Evolutionary conservation across 257 asterid genomes (phyloP), one percentile per base, ranked within the genome.

Genomic region (Penstemon newberryi): DNA sequence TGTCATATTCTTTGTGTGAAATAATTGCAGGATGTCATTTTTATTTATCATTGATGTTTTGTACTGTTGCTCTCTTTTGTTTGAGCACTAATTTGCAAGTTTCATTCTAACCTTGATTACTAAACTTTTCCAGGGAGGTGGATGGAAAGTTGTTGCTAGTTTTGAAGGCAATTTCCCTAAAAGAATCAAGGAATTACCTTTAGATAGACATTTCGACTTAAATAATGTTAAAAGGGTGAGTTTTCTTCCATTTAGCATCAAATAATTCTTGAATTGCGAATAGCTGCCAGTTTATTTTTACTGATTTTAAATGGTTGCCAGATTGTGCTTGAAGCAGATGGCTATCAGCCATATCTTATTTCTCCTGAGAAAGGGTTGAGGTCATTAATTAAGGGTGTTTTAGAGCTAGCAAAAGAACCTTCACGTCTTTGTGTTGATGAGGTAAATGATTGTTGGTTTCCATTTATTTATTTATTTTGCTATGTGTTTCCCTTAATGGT

Each of bases 251-350:
- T 61, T 64, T 33, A 45, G 13, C 50, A 51, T 43, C 62, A 53
- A 15, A 10, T 56, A 50, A 63, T 7, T 63, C 40, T 40, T 56
- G 7, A 36, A 43, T 44, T 57, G 37, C 63, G 69, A 39, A 54
- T 52, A 25, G 47, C 40, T 60, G 51, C 51, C 69, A 50, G 33
- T 65, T 46, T 25, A 43, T 70, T 33, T 69, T 69, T 86, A 69
- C 78, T 70, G 64, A 62, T 47, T 77, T 70, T 19, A 66, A 50
- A 7, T 63, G 53, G 62, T 60, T 72, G 9, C 61, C 91, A 94
- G 99, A 91, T 94, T 74, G 99, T 94, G 66, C 87, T 94, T 33
- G 99, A 94, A 84, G 99, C 99, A 3, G 97, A 94, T 73, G 99
- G 99, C 71, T 94, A 94, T 81, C 99, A 94, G 68, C 99, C 99